These are phyloP conservation scores for Elongisporangium undulatum DNA, from an alignment of 352 stramenopile genomes.

Conservation along the genomic window DNA sequence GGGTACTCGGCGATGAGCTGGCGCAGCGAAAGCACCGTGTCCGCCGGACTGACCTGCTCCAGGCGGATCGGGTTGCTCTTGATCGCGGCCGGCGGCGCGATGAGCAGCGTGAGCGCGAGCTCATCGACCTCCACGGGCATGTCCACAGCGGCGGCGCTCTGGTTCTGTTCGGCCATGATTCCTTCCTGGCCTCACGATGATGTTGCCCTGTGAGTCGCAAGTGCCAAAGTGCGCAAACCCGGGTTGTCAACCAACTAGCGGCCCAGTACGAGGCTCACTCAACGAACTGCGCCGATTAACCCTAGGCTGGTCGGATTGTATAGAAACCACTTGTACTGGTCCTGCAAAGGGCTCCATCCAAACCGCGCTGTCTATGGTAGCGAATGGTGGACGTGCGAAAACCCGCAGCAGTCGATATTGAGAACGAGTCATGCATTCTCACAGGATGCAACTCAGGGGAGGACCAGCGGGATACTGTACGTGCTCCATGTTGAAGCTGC, in stretches of 20 bases:
- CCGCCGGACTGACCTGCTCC: slow-evolving; percentile 61
- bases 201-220: neutral
- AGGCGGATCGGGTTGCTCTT: slow-evolving; percentile 36
- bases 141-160: neutral
- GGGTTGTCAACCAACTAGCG: neutral
- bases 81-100: slow-evolving; percentile 32
- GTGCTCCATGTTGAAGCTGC: neutral
- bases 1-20: slow-evolving; percentile 85
- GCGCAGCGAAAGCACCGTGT: slow-evolving; percentile 80
- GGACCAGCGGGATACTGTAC: neutral
- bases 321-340: neutral
- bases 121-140: slow-evolving; percentile 29
- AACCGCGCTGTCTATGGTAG: neutral
- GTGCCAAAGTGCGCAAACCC: neutral
- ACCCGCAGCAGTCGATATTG: neutral
- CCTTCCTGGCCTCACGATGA: neutral
- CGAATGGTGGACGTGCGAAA: neutral
- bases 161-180: neutral
- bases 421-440: neutral
- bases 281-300: neutral
- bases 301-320: neutral
- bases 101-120: slow-evolving; percentile 41
- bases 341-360: neutral
- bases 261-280: neutral
- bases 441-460: neutral